Evolutionary conservation across 139 green algal genomes (phyloP).

Genomic region (Coelastrella sp.): DNA sequence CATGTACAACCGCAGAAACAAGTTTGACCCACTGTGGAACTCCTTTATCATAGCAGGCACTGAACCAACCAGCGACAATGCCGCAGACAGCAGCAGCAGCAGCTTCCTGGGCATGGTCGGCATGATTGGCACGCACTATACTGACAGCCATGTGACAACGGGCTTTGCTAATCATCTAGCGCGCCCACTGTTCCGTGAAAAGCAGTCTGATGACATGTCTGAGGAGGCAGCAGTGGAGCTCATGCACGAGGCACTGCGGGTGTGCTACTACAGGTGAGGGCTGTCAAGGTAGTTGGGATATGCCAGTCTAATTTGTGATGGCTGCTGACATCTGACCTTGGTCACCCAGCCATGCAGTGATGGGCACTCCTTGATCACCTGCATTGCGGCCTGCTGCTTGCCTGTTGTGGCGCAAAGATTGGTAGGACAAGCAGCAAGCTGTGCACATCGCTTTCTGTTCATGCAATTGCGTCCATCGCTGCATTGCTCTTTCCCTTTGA

Average conservation of each 20-base stretch:
- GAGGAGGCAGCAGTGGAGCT: constrained; percentile 88
- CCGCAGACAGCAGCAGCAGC: constrained; percentile 9
- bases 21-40: constrained; percentile 98
- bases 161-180: constrained; percentile 96
- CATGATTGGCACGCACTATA: constrained; percentile 96
- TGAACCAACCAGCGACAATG: constrained; percentile 33
- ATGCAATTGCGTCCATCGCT: neutral
- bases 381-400: too few relatives aligned
- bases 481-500: too few relatives aligned
- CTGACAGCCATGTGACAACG: constrained; percentile 78
- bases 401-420: too few relatives aligned
- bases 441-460: neutral
- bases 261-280: constrained; percentile 90
- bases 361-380: too few relatives aligned
- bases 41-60: constrained; percentile 90
- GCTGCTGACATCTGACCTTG: neutral
- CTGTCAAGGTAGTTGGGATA: neutral
- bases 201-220: constrained; percentile 90
- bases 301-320: neutral
- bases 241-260: constrained; percentile 87
- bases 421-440: too few relatives aligned
- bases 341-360: too few relatives aligned
- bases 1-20: constrained; percentile 96
- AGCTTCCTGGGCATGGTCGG: constrained; percentile 63
- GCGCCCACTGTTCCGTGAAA: constrained; percentile 91